phyloP scores from a whole-genome alignment of 1,139 yeast species.

The Debaryomyces fabryi region DNA sequence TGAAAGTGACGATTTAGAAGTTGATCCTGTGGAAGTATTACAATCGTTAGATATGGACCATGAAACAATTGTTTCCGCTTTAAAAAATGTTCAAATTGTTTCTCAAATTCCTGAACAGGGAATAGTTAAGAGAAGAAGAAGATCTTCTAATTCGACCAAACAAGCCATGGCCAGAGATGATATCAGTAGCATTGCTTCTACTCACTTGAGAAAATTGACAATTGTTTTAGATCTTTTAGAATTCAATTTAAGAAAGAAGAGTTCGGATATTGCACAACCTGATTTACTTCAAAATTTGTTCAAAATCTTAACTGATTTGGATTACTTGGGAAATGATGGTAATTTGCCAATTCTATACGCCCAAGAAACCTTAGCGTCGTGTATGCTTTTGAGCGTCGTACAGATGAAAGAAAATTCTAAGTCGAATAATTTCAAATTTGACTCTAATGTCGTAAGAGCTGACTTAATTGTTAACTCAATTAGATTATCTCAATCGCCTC shows the following conservation, averaged over 20 bases:
- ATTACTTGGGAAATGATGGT: constrained; percentile 87
- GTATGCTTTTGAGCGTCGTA: constrained; percentile 74
- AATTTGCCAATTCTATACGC: constrained; percentile 88
- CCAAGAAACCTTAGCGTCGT: constrained; percentile 86
- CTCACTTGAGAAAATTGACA: constrained; percentile 77
- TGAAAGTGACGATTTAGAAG: constrained; percentile 26
- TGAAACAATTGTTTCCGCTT: constrained; percentile 48
- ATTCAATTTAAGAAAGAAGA: constrained; percentile 32
- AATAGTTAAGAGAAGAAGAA: constrained; percentile 71
- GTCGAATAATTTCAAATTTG: constrained; percentile 36
- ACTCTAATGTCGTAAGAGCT: constrained; percentile 77
- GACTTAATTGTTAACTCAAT: constrained; percentile 90
- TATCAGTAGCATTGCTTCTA: constrained; percentile 71
- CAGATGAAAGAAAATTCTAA: constrained; percentile 39
- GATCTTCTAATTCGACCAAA: constrained; percentile 76
- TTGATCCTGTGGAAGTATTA: constrained; percentile 59
- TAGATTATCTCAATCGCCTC: constrained; percentile 87
- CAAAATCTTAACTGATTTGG: constrained; percentile 78
- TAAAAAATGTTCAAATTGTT: constrained; percentile 52
- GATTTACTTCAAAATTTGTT: constrained; percentile 62
- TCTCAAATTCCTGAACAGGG: constrained; percentile 49
- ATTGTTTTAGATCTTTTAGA: constrained; percentile 80
- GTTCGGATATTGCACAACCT: constrained; percentile 37
- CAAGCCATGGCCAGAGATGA: constrained; percentile 75
- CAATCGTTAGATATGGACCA: constrained; percentile 50